Conservation (phyloP, 257 asterid species). For the Voacanga thouarsii region DNA sequence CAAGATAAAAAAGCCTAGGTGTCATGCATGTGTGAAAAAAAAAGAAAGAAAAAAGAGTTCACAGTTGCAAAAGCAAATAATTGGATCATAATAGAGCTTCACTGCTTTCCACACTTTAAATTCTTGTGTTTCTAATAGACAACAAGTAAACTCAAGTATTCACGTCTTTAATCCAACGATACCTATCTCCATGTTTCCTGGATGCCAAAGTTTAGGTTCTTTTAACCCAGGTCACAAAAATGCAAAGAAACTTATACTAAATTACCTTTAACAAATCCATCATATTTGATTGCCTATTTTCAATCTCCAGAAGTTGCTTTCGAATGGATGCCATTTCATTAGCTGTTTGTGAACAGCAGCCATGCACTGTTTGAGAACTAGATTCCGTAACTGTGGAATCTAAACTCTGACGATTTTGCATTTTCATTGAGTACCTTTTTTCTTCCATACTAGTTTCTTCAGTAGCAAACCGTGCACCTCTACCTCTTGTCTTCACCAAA, state of each 20-base stretch:
- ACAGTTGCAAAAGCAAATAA: not conserved
- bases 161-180: not conserved
- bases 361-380: constrained; percentile 41
- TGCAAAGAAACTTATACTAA: constrained; percentile 8
- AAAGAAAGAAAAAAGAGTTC: not conserved
- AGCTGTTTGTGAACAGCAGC: constrained; percentile 63
- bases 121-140: not conserved
- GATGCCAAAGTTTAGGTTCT: not conserved
- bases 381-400: constrained; percentile 84
- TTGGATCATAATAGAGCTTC: not conserved
- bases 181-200: not conserved
- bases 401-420: constrained; percentile 68
- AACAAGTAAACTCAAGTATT: not conserved
- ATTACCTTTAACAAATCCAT: constrained; percentile 79
- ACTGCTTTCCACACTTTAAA: constrained; percentile 4
- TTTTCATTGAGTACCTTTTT: constrained; percentile 52
- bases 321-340: constrained; percentile 58
- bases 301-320: constrained; percentile 82
- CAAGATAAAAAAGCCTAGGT: not conserved
- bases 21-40: not conserved
- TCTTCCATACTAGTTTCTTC: constrained; percentile 67
- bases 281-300: constrained; percentile 73
- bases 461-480: constrained; percentile 51
- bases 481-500: constrained; percentile 55
- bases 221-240: not conserved